Percentiles rank a stretch among this genome's conserved stretches.
phyloP scores from a whole-genome alignment of 768 basidiomycete genomes.

The Boletus eberwhitei region DNA sequence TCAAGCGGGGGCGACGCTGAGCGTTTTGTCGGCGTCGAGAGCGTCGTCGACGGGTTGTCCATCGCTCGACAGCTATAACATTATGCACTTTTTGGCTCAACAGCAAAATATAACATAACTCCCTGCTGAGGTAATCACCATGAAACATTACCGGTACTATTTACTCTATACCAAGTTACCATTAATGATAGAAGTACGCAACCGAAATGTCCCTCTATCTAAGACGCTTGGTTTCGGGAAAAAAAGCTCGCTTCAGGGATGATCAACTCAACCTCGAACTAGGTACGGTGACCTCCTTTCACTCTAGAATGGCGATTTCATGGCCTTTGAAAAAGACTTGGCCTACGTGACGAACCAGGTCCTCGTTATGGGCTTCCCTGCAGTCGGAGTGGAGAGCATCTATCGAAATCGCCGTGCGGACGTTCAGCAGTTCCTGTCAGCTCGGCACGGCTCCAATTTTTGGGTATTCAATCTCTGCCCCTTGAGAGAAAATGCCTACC shows the following conservation, averaged over 20 bases:
- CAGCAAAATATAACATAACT: not conserved
- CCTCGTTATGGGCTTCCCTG: conserved; percentile 84
- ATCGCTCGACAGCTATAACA: conserved; percentile 7
- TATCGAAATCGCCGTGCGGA: conserved; percentile 81
- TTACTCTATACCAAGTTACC: too few relatives aligned
- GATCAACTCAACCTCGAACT: conserved; percentile 65
- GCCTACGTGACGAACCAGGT: conserved; percentile 71
- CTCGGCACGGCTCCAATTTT: conserved; percentile 70
- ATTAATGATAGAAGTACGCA: too few relatives aligned
- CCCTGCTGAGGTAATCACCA: conserved; percentile 19
- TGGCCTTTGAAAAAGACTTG: conserved; percentile 40
- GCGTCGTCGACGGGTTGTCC: conserved; percentile 16
- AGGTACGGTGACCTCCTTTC: conserved; percentile 38
- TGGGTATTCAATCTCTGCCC: conserved; percentile 93
- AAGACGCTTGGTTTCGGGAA: conserved; percentile 74
- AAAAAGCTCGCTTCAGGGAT: conserved; percentile 76
- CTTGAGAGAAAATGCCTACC: conserved; percentile 75
- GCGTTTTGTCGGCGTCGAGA: conserved; percentile 42
- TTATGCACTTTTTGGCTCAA: not conserved
- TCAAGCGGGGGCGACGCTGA: conserved; percentile 53
- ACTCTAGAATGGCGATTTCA: conserved; percentile 10
- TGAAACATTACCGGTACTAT: conserved; percentile 22
- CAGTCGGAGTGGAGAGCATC: conserved; percentile 69
- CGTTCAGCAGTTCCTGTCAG: conserved; percentile 69
- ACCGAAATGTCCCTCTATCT: conserved; percentile 54